Base-by-base conservation (phyloP, 169 alveolate species). In the Plasmodium fragile region DNA sequence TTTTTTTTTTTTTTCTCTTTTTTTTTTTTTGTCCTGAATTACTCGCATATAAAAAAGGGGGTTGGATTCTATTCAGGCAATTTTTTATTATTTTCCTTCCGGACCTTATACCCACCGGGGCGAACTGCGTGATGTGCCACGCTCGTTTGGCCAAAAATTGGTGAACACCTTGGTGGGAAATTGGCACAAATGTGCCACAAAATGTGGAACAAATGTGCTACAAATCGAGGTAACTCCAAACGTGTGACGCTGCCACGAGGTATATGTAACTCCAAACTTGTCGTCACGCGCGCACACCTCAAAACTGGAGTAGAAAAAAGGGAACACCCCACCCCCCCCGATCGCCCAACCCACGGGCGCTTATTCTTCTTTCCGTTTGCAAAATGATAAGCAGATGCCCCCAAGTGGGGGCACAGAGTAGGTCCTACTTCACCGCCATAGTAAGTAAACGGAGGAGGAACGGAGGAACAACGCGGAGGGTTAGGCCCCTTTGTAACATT, bases 391-490 rank as follows among this genome's bases (percentile, higher is more conserved):
- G 28, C 0, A 25, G 36, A 2, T 18, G 34, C 16, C 34, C 28
- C 34, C 75, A 59, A 18, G 72, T 69, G 25, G 28, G 32, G 55
- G 43, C 34, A 43, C 92, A 73, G 32, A 32, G 43, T 11, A 84
- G 78, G 30, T 32, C 22, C 16, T 84, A 84, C 53, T 84, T 84
- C 43, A 84, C 92, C 36, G 92, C 92, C 41, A 84, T 84, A 49
- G 92, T 84, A 72, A 73, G 77, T 3, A 53, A 25, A n/a, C n/a
- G n/a, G n/a, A 3, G 13, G 39, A 79, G 34, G 7, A 28, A 18
- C n/a, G 77, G 34, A 11, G n/a, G 3, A 43, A n/a, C n/a, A n/a
- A n/a, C n/a, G 41, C 41, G 41, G 30, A 16, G 36, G n/a, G 30
- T 11, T n/a, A 0, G 18, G 55, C 55, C 10, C 55, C 2, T 45